Evolutionary conservation across 768 basidiomycete species (phyloP), one percentile per base, ranked within the genome.

Genomic region (Rossbeevera mucosa): DNA sequence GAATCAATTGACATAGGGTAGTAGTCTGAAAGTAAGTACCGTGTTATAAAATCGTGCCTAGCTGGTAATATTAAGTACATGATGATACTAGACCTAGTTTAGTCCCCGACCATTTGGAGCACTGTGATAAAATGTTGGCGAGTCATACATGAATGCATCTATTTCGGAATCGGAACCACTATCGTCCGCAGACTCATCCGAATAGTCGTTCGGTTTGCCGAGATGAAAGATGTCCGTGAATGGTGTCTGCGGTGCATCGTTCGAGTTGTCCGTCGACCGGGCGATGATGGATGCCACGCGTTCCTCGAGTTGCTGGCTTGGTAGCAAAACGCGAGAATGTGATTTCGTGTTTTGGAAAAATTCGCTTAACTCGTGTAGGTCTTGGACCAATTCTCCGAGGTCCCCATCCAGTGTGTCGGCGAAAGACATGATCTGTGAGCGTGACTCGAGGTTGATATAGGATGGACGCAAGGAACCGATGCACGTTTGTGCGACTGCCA

Each of bases 401-500:
- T 89, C 83, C 45, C 86, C 83, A 33, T 81, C 81, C 47, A 67
- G 64, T 50, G 60, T 64, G 58, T 63, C 72, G 54, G 67, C 57
- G 13, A 71, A 68, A 14, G 78, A 60, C 29, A 68, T 55, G 46
- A 69, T 60, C 46, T 59, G 58, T 6, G 62, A 72, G 47, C 74
- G 83, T 16, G 82, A 85, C 67, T 84, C 85, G 64, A 86, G 86
- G 56, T 86, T 79, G 63, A 92, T 80, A 47, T 83, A 76, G 31
- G 86, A 85, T 13, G 88, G 83, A 29, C 88, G 75, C 30, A 80
- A 72, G 12, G 83, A 79, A 64, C 85, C 77, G 29, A 83, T 83
- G 66, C 87, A 92, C 5, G 89, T 88, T 58, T 90, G 90, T 57
- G 89, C 92, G 12, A 95, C 88, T 2, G 89, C 88, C 69, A 85